Evolutionary conservation across 2,329 filamentous ascomycete species (phyloP).

Genomic region (Colletotrichum nymphaeae): DNA sequence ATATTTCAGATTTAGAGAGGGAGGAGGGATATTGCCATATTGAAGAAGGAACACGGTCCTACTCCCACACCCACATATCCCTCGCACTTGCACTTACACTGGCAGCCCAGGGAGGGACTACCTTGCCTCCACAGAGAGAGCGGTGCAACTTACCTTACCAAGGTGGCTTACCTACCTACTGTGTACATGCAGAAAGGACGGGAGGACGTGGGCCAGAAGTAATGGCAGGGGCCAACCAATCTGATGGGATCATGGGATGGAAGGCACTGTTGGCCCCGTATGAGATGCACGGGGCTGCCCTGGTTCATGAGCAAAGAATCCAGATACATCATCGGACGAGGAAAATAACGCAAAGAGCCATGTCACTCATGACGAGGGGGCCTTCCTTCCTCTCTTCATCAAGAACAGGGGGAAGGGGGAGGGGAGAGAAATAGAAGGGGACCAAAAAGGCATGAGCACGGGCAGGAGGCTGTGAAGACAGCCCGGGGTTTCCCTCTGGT

Average conservation of each 20-base stretch:
- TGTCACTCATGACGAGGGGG: neutral
- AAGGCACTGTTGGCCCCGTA: neutral
- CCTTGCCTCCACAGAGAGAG: neutral
- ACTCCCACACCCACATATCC: neutral
- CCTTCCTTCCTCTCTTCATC: neutral
- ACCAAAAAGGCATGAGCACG: neutral
- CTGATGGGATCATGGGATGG: slow-evolving; percentile 24
- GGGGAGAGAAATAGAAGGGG: neutral
- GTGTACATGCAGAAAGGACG: neutral
- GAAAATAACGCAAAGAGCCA: neutral
- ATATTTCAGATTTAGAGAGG: slow-evolving; percentile 3
- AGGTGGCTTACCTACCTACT: neutral
- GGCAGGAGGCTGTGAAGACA: neutral
- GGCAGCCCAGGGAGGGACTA: neutral
- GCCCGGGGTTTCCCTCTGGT: neutral
- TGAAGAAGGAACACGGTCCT: neutral
- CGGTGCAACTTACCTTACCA: neutral
- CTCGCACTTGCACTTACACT: neutral
- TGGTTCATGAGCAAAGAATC: neutral
- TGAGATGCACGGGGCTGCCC: neutral
- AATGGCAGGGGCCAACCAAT: slow-evolving; percentile 18
- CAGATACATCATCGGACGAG: neutral
- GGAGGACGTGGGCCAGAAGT: neutral
- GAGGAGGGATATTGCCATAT: slow-evolving; percentile 24
- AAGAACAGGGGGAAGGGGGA: neutral